Conservation (phyloP, 495 filamentous ascomycete species). For the Tuber magnatum region DNA sequence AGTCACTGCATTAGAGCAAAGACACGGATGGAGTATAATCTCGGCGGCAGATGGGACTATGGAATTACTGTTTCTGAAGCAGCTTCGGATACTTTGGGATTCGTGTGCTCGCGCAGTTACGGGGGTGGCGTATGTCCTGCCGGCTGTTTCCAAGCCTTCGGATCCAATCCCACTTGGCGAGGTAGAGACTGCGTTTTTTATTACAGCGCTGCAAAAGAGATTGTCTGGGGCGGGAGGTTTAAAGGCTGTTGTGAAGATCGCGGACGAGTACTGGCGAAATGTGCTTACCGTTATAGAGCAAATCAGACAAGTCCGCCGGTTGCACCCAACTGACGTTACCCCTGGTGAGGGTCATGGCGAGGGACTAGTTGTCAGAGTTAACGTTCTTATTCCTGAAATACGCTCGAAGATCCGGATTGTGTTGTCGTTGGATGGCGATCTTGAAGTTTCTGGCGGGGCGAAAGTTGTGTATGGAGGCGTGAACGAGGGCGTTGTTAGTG, state of each 20-base stretch:
- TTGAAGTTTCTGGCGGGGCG: slow-evolving; percentile 14
- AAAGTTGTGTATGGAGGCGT: slow-evolving; percentile 29
- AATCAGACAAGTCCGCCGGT: slow-evolving; percentile 43
- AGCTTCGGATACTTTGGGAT: slow-evolving; percentile 49
- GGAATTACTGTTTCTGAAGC: slow-evolving; percentile 68
- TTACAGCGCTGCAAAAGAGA: slow-evolving; percentile 49
- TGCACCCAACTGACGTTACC: slow-evolving; percentile 14
- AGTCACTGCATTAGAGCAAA: slow-evolving; percentile 59
- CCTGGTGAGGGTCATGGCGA: not conserved
- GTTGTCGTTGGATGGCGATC: slow-evolving; percentile 8
- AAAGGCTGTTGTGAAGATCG: slow-evolving; percentile 50
- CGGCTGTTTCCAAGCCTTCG: slow-evolving; percentile 48
- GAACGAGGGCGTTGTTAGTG: slow-evolving; percentile 21
- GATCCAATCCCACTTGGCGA: slow-evolving; percentile 43
- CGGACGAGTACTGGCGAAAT: slow-evolving; percentile 56
- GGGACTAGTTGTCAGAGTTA: slow-evolving; percentile 15
- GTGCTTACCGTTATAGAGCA: slow-evolving; percentile 50
- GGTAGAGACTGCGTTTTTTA: slow-evolving; percentile 60
- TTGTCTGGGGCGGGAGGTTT: slow-evolving; percentile 40
- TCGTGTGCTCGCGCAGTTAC: slow-evolving; percentile 40
- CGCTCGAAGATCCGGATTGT: slow-evolving; percentile 28
- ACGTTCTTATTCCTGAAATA: slow-evolving; percentile 28
- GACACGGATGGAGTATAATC: slow-evolving; percentile 70
- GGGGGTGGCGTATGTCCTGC: slow-evolving; percentile 52
- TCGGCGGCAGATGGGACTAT: slow-evolving; percentile 57